phyloP scores from a whole-genome alignment of 2,329 filamentous ascomycete genomes.

The Fusarium haematococcum region DNA sequence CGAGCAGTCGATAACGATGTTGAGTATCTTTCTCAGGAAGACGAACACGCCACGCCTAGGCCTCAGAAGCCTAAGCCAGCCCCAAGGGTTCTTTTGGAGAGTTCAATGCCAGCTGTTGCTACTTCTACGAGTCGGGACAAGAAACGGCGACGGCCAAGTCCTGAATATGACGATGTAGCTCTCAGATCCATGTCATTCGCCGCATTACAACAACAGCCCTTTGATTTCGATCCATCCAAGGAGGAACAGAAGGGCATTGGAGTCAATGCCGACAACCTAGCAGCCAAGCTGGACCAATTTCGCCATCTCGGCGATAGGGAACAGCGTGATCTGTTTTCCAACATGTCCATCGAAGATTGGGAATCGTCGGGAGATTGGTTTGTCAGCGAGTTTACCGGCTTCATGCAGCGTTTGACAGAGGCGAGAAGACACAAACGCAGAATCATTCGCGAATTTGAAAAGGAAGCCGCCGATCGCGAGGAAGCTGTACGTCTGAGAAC shows the following conservation, averaged over 20 bases:
- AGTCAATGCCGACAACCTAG: conserved; percentile 55
- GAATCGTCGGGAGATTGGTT: conserved; percentile 72
- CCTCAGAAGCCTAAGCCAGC: conserved; percentile 37
- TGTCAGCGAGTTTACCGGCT: conserved; percentile 62
- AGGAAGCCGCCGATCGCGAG: conserved; percentile 66
- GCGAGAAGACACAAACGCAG: conserved; percentile 63
- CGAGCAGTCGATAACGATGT: conserved; percentile 36
- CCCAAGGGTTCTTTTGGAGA: conserved; percentile 38
- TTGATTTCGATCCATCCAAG: conserved; percentile 68
- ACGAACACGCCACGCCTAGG: conserved; percentile 38
- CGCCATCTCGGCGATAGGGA: conserved; percentile 58
- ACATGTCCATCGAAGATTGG: conserved; percentile 68
- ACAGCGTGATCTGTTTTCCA: conserved; percentile 63
- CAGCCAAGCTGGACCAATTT: conserved; percentile 63
- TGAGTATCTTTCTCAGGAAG: conserved; percentile 39
- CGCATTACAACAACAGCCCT: conserved; percentile 63
- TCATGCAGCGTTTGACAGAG: conserved; percentile 62
- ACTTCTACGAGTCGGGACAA: conserved; percentile 41
- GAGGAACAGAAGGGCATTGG: conserved; percentile 52
- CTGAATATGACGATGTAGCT: conserved; percentile 69
- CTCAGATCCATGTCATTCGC: conserved; percentile 66
- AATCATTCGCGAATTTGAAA: conserved; percentile 64
- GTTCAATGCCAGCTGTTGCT: conserved; percentile 37
- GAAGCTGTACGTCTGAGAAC: conserved; percentile 65
- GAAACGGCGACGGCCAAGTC: conserved; percentile 58